Percentiles rank a stretch among this genome's conserved stretches.
Conservation (phyloP, 1,139 yeast species). For the Lodderomyces theae region DNA sequence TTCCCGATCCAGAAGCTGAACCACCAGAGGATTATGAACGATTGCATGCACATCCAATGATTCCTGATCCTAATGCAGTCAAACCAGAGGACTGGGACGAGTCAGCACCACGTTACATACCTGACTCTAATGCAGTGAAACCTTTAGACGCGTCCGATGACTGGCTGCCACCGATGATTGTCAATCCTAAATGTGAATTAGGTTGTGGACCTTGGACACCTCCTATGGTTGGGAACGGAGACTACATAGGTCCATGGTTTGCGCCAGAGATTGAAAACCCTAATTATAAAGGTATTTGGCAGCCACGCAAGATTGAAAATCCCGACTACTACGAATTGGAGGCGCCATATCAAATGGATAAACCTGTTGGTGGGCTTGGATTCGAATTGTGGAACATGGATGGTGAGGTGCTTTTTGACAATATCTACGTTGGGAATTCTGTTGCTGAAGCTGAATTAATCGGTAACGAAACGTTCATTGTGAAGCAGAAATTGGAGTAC, state of each 20-base stretch:
- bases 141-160: conserved; percentile 80
- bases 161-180: conserved; percentile 68
- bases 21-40: conserved; percentile 88
- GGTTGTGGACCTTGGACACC: conserved; percentile 75
- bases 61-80: conserved; percentile 61
- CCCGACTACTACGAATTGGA: conserved; percentile 64
- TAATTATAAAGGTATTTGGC: conserved; percentile 75
- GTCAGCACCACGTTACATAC: conserved; percentile 50
- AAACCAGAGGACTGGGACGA: conserved; percentile 85
- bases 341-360: conserved; percentile 59
- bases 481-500: conserved; percentile 59
- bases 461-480: conserved; percentile 72
- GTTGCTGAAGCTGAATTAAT: conserved; percentile 75
- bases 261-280: conserved; percentile 72
- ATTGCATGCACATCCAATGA: conserved; percentile 49
- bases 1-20: conserved; percentile 61
- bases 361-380: conserved; percentile 77
- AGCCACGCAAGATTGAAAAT: conserved; percentile 62
- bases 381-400: conserved; percentile 93
- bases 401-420: conserved; percentile 69
- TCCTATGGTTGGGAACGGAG: conserved; percentile 64
- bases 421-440: conserved; percentile 82
- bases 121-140: conserved; percentile 60
- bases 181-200: conserved; percentile 68
- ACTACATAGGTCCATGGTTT: conserved; percentile 74